These are phyloP conservation scores for Pichiaceae sp. DNA, from an alignment of 1,139 yeast genomes.

Conservation along the genomic window DNA sequence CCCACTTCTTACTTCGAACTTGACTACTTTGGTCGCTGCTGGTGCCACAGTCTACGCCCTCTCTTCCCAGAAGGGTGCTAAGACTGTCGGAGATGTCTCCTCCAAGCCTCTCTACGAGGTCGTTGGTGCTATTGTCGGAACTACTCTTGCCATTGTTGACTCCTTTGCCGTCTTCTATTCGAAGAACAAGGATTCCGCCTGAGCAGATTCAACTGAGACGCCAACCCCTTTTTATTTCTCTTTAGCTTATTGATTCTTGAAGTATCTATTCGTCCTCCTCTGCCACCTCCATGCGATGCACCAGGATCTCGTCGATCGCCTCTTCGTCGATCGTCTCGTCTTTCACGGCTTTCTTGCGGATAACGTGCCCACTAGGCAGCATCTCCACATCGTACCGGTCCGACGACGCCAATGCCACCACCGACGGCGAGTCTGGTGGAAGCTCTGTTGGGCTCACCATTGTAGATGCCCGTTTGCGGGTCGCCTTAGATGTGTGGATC, in stretches of 20 bases:
- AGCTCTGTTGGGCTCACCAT: constrained; percentile 36
- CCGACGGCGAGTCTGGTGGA: constrained; percentile 44
- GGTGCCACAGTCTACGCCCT: constrained; percentile 1
- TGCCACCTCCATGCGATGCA: constrained; percentile 39
- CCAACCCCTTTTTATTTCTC: background rate
- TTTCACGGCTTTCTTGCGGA: constrained; percentile 29
- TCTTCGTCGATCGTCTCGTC: constrained; percentile 10
- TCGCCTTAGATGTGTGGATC: constrained; percentile 17
- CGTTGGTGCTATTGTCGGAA: constrained; percentile 1
- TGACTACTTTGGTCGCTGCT: constrained; percentile 11
- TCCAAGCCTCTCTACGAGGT: constrained; percentile 1
- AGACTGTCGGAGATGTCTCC: background rate
- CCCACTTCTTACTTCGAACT: constrained; percentile 15
- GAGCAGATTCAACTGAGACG: background rate
- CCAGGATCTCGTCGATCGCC: constrained; percentile 48
- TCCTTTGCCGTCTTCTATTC: constrained; percentile 10
- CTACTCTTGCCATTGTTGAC: constrained; percentile 11
- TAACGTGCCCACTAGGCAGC: constrained; percentile 63
- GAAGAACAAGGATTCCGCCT: constrained; percentile 1
- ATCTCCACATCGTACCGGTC: constrained; percentile 40
- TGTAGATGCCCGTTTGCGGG: constrained; percentile 45
- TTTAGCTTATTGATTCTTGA: background rate
- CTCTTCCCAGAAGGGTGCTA: background rate
- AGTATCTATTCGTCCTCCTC: constrained; percentile 11
- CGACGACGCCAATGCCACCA: constrained; percentile 22